A percentile compares a stretch with the other conserved stretches of the same genome.
Conservation (phyloP, 176 grass and related monocot species). For the Musa beccarii region DNA sequence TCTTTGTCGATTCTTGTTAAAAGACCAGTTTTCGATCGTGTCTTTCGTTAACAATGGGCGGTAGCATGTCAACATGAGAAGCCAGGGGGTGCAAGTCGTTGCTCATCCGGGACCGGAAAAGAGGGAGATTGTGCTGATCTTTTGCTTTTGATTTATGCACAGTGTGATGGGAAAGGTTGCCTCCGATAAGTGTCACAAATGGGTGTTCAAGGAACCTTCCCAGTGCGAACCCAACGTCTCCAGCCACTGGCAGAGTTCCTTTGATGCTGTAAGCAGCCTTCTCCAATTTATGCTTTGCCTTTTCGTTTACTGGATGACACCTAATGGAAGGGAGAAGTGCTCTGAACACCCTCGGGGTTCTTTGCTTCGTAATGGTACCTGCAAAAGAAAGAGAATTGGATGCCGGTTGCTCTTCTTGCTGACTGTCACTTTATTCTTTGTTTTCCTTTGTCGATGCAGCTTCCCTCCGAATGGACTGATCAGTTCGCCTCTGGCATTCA, state of each 20-base stretch:
- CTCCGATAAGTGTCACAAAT: slow-evolving; percentile 99
- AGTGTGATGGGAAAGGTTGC: slow-evolving; percentile 99
- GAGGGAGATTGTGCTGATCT: no score
- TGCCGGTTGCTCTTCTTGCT: background rate
- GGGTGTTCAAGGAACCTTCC: slow-evolving; percentile 99
- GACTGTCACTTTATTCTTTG: background rate
- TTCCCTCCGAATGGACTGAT: slow-evolving; percentile 95
- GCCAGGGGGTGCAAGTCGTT: no score
- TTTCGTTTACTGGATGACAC: background rate
- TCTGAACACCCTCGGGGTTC: background rate
- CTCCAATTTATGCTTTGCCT: background rate
- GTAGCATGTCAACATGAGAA: no score
- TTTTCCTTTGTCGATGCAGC: slow-evolving; percentile 39
- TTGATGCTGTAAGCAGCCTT: slow-evolving; percentile 80
- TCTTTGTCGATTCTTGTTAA: no score
- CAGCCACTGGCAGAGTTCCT: slow-evolving; percentile 99
- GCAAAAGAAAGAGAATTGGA: slow-evolving; percentile 10
- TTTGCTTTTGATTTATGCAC: slow-evolving; percentile 3
- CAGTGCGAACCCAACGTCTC: slow-evolving; percentile 94
- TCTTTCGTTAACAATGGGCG: no score
- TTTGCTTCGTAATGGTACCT: slow-evolving; percentile 2
- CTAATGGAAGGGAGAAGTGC: background rate
- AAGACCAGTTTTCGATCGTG: no score
- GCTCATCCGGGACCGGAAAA: no score
- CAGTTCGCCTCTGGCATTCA: slow-evolving; percentile 97